Percentiles rank a stretch among this genome's conserved stretches.
Conservation (phyloP, 805 yeast genomes). For the Monosporozyma siamensis region DNA sequence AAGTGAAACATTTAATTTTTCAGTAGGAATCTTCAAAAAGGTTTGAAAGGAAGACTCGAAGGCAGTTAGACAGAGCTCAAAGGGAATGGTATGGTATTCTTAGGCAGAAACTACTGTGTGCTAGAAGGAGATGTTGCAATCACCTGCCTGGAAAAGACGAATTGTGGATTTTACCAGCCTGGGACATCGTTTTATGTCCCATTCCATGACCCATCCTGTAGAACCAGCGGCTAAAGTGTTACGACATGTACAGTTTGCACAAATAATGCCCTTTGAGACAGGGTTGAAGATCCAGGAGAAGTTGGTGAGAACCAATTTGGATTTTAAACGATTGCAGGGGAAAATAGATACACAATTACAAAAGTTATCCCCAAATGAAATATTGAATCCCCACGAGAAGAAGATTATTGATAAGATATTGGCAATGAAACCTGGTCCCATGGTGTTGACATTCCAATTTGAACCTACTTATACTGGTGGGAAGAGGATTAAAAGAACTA, state of each 20-base stretch:
- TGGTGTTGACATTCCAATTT: slow-evolving; percentile 75
- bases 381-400: slow-evolving; percentile 39
- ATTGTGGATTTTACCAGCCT: too few species aligned
- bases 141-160: too few species aligned
- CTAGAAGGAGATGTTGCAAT: too few species aligned
- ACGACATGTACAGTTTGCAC: slow-evolving; percentile 38
- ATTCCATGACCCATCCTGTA: slow-evolving; percentile 23
- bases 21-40: too few species aligned
- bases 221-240: slow-evolving; percentile 29
- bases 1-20: too few species aligned
- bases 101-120: too few species aligned
- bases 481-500: slow-evolving; percentile 56
- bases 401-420: slow-evolving; percentile 36
- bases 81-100: too few species aligned
- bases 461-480: slow-evolving; percentile 88
- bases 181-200: too few species aligned
- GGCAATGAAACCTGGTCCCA: slow-evolving; percentile 50
- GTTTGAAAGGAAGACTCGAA: too few species aligned
- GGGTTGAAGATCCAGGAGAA: slow-evolving; percentile 51
- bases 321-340: slow-evolving; percentile 44
- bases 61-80: too few species aligned
- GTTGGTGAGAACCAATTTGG: slow-evolving; percentile 47
- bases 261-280: slow-evolving; percentile 32
- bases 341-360: slow-evolving; percentile 37
- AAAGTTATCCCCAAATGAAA: slow-evolving; percentile 29